phyloP scores from a whole-genome alignment of 257 asterid species.

The Fraxinus anomala region DNA sequence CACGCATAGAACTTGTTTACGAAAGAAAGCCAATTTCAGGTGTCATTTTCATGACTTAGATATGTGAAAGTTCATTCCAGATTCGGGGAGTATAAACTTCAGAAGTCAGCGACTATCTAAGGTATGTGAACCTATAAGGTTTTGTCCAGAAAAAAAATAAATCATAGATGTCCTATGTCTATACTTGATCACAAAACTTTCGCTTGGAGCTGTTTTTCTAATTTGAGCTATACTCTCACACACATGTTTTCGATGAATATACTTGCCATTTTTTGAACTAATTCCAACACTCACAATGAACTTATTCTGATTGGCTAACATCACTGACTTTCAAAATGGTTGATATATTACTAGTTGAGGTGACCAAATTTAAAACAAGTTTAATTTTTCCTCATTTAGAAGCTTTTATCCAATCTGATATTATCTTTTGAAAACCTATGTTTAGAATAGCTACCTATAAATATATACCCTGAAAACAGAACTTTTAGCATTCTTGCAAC shows the following conservation, averaged over 20 bases:
- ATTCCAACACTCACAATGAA: neutral
- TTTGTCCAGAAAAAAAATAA: neutral
- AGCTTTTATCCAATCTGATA: neutral
- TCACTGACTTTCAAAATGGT: neutral
- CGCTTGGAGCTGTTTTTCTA: neutral
- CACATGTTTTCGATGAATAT: neutral
- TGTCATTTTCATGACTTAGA: neutral
- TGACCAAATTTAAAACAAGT: neutral
- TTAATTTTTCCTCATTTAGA: neutral
- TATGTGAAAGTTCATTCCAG: neutral
- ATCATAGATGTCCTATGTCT: neutral
- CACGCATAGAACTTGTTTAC: neutral
- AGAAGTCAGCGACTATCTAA: neutral
- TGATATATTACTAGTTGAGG: neutral
- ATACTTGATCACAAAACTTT: neutral
- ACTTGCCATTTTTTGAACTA: neutral
- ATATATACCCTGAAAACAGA: neutral
- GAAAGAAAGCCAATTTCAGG: neutral
- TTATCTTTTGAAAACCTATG: neutral
- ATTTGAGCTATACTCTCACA: neutral
- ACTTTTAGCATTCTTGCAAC: neutral
- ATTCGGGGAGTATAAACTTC: neutral
- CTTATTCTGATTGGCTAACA: neutral
- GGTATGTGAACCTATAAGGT: neutral
- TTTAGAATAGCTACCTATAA: neutral